Base-by-base conservation (phyloP, 192 early-diverging fungal species). In the Physocladia obscura region DNA sequence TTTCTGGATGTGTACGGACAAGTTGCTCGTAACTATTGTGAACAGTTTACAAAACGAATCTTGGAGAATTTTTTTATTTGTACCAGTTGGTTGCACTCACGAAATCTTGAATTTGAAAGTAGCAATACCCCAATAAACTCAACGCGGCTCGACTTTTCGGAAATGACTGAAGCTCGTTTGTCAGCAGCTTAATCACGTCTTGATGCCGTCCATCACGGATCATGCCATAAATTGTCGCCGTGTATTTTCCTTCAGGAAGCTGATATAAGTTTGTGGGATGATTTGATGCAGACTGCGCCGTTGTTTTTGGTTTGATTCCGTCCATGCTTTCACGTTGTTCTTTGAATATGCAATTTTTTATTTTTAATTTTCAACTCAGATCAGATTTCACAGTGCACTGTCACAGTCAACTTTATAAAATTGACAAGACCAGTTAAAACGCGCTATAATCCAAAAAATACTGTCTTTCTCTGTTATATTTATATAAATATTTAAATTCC, bases 191-290 rank as follows among this genome's bases (percentile, higher is more conserved):
- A 55, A 87, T 82, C 6, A 84, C 82, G 37, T 88, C 86, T 17
- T 47, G 38, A 67, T 67, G 84, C 8, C 83, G 74, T 29, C 57
- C 63, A 38, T 88, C 86, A 31, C 81, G 76, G 27, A 88, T 85
- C 63, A 75, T 79, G 17, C 70, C 62, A 65, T 88, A 88, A 44
- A 88, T 79, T 26, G 86, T 88, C 15, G 72, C 57, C 0, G 86
- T 88, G 62, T 76, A 78, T 69, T 83, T 87, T 8, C 86, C 86
- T 57, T 87, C 80, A 2, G 86, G 86, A 24, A 84, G 77, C 67
- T 86, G 85, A 29, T 71, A 69, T 44, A 82, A 31, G 2, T 59
- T 56, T 3, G 71, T 58, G 17, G 79, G 76, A 34, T 72, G 58
- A 1, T 35, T 32, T 27, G 60, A 31, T n/a, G 51, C 44, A 29